phyloP scores from a whole-genome alignment of 139 green algal genomes.

The Spirogloea muscicola region DNA sequence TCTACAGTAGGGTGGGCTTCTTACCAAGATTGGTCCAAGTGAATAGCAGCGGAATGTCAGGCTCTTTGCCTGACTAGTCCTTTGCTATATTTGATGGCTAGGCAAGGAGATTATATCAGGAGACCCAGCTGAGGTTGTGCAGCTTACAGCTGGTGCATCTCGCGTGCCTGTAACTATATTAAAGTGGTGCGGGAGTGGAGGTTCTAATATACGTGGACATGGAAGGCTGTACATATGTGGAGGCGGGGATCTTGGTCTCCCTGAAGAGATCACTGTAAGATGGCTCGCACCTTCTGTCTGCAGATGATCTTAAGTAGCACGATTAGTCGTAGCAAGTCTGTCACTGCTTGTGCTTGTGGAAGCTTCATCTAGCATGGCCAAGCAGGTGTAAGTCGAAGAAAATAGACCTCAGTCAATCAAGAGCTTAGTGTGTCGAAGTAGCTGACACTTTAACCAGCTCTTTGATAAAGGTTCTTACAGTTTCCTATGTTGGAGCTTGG shows the following conservation, averaged over 20 bases:
- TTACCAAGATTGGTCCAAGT: background rate
- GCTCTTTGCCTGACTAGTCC: too few species aligned
- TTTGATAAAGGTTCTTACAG: too few species aligned
- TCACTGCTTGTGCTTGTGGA: background rate
- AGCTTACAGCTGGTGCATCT: background rate
- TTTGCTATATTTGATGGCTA: too few species aligned
- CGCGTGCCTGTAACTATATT: constrained; percentile 12
- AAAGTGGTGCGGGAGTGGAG: constrained; percentile 11
- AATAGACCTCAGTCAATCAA: background rate
- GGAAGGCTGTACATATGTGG: constrained; percentile 37
- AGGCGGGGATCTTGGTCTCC: background rate
- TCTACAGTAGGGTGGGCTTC: background rate
- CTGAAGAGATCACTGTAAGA: constrained; percentile 16
- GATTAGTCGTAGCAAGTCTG: background rate
- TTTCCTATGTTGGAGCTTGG: background rate
- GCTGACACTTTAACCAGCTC: too few species aligned
- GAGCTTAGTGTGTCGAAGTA: too few species aligned
- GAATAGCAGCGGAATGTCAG: too few species aligned
- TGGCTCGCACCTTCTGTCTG: background rate
- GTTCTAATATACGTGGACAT: background rate
- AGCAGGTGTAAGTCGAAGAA: background rate
- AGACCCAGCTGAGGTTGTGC: background rate
- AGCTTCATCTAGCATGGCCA: background rate
- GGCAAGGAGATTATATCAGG: background rate
- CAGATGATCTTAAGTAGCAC: background rate